Percentiles rank a stretch among this genome's conserved stretches.
Evolutionary conservation across 2,329 filamentous ascomycete genomes (phyloP).

Genomic region (Colletotrichum sp.): DNA sequence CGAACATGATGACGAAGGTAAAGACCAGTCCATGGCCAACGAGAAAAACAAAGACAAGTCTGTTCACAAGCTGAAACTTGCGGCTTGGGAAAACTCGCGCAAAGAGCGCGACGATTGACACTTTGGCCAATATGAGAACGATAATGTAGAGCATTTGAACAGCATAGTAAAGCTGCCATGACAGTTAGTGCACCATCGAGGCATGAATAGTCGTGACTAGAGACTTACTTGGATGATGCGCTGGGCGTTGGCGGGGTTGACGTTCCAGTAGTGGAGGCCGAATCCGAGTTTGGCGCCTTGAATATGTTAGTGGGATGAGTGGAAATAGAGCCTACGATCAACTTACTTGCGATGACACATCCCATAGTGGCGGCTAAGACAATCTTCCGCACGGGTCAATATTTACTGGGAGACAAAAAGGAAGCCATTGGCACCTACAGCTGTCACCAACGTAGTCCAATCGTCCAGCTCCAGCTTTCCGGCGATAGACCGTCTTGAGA

Average conservation of each 20-base stretch:
- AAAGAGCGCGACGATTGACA: conserved; percentile 27
- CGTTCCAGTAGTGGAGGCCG: conserved; percentile 28
- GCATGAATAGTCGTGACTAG: background rate
- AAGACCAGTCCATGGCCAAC: conserved; percentile 23
- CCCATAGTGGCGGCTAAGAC: background rate
- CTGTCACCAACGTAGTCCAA: background rate
- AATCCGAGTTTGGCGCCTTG: conserved; percentile 18
- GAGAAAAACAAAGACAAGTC: conserved; percentile 9
- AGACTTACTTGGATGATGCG: background rate
- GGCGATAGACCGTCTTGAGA: background rate
- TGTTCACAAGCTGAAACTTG: conserved; percentile 22
- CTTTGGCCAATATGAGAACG: conserved; percentile 26
- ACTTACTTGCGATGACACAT: conserved; percentile 2
- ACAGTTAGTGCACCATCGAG: background rate
- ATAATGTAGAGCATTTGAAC: conserved; percentile 26
- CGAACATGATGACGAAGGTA: conserved; percentile 24
- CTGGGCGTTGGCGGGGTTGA: conserved; percentile 13
- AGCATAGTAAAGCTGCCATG: conserved; percentile 15
- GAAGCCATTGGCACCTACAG: background rate
- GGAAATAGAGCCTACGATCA: background rate
- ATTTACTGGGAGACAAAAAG: fast-evolving
- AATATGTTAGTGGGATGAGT: background rate
- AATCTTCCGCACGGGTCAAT: background rate
- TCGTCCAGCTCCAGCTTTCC: background rate
- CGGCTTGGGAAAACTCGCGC: conserved; percentile 23